Conservation (phyloP, 176 grass and related monocot genomes). For the Oryza glaberrima region DNA sequence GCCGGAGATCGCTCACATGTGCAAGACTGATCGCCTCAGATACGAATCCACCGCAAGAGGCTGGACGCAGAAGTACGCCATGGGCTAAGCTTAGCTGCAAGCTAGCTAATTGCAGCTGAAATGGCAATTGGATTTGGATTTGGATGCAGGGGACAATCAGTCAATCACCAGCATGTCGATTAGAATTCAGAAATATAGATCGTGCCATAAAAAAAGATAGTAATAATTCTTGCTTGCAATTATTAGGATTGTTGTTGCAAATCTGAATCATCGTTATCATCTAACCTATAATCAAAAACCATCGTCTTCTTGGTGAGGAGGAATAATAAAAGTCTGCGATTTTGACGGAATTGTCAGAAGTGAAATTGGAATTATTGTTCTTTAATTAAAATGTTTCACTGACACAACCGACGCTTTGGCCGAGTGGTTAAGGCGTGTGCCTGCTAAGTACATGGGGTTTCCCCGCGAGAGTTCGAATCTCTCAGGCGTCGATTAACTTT, state of each 20-base stretch:
- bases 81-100: constrained; percentile 45
- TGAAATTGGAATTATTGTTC: neutral
- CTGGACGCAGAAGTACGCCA: constrained; percentile 85
- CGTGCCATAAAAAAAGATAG: neutral
- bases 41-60: constrained; percentile 72
- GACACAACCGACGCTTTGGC: constrained; percentile 15
- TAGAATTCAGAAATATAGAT: neutral
- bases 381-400: fast-evolving
- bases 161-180: neutral
- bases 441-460: constrained; percentile 99
- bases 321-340: neutral
- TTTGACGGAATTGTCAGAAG: neutral
- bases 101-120: too few species aligned
- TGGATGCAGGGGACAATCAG: neutral
- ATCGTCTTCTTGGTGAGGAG: too few species aligned
- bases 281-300: neutral
- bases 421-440: constrained; percentile 97
- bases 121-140: neutral
- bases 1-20: constrained; percentile 91
- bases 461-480: constrained; percentile 94
- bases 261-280: neutral
- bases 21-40: constrained; percentile 65
- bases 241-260: neutral
- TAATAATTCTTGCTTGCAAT: neutral
- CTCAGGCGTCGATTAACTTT: constrained; percentile 55